Evolutionary conservation across 257 asterid genomes (phyloP).

Genomic region (Salvia miltiorrhiza): DNA sequence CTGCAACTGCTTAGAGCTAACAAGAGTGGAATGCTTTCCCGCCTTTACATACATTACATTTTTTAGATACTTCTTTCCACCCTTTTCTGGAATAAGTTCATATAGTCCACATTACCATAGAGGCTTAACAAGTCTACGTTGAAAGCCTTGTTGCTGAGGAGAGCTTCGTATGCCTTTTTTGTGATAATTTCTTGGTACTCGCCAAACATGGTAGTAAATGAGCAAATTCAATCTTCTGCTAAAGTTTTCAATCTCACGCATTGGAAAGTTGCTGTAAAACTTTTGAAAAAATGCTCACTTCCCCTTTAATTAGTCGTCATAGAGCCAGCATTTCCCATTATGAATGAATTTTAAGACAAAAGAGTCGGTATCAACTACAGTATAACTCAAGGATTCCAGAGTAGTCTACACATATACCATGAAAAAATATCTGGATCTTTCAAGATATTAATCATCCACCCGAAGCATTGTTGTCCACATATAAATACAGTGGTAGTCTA

Average conservation of each 20-base stretch:
- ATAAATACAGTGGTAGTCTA: background rate
- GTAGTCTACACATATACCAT: no score
- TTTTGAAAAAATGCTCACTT: no score
- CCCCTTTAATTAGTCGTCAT: no score
- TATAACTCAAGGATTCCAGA: no score
- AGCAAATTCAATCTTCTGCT: no score
- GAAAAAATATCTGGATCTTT: no score
- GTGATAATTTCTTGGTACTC: background rate
- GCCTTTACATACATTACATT: conserved; percentile 16
- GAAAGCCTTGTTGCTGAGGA: background rate
- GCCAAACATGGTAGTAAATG: no score
- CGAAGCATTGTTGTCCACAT: background rate
- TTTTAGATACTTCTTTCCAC: conserved; percentile 14
- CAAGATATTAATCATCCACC: background rate
- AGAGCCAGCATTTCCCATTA: no score
- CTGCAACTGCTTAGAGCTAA: conserved; percentile 33
- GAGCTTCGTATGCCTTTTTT: background rate
- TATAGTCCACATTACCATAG: conserved; percentile 3
- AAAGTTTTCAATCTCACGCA: background rate
- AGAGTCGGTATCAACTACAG: no score
- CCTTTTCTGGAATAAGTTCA: conserved; percentile 10
- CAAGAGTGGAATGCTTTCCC: background rate
- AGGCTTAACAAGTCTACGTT: conserved; percentile 13
- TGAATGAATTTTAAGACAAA: no score
- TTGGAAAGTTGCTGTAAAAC: no score